Percentiles rank a stretch among this genome's conserved stretches.
Evolutionary conservation across 2,329 filamentous ascomycete species (phyloP).

Genomic region (Incumbomyces delicatus): DNA sequence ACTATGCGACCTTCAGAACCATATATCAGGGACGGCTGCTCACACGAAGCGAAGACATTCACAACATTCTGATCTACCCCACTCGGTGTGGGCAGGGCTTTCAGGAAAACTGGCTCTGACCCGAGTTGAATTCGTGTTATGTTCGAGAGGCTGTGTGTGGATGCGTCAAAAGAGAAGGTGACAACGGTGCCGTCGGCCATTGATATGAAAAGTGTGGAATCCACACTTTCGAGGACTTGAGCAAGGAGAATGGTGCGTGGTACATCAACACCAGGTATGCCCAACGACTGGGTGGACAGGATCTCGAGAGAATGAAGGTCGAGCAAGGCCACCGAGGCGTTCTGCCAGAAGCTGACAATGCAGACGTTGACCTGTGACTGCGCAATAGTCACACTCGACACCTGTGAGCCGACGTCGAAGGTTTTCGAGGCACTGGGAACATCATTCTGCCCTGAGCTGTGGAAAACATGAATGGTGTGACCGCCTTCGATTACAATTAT

Average conservation of each 20-base stretch:
- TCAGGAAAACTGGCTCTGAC: constrained; percentile 72
- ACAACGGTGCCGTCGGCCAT: constrained; percentile 89
- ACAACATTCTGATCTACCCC: constrained; percentile 46
- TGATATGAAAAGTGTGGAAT: constrained; percentile 73
- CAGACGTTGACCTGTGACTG: constrained; percentile 54
- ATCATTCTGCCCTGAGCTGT: constrained; percentile 42
- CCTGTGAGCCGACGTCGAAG: constrained; percentile 59
- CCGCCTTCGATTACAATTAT: constrained; percentile 69
- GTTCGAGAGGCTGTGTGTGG: constrained; percentile 54
- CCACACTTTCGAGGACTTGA: constrained; percentile 56
- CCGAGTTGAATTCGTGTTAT: constrained; percentile 78
- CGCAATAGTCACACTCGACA: constrained; percentile 75
- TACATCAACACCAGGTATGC: constrained; percentile 61
- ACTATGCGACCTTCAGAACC: constrained; percentile 76
- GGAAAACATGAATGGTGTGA: constrained; percentile 59
- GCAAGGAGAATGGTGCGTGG: constrained; percentile 74
- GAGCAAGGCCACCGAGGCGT: constrained; percentile 68
- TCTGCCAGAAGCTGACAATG: constrained; percentile 79
- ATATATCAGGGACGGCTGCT: constrained; percentile 90
- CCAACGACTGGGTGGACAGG: constrained; percentile 54
- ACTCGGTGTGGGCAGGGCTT: constrained; percentile 55
- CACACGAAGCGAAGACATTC: constrained; percentile 86
- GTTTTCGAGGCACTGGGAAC: constrained; percentile 52
- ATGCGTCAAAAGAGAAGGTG: constrained; percentile 62
- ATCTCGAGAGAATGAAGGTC: constrained; percentile 56